These are phyloP conservation scores for Termitomyces eurrhizus DNA, from an alignment of 768 basidiomycete species.

Conservation along the genomic window DNA sequence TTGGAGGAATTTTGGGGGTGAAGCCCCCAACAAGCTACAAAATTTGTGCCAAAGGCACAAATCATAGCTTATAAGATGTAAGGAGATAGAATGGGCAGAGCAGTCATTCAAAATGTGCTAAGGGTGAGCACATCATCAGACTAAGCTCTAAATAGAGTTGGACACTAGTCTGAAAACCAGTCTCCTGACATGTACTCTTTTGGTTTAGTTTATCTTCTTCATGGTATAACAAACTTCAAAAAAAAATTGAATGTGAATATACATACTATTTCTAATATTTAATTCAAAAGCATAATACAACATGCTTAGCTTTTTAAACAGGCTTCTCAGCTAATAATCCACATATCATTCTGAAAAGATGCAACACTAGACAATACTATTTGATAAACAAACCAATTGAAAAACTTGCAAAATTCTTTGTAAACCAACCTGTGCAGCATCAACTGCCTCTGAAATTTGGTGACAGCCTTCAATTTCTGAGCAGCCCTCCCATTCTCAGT, in stretches of 20 bases:
- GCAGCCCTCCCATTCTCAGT: constrained; percentile 44
- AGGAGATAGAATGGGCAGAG: too few species aligned
- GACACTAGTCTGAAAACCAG: too few species aligned
- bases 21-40: too few species aligned
- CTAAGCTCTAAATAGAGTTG: too few species aligned
- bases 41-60: too few species aligned
- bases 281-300: constrained; percentile 48
- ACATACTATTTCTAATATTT: constrained; percentile 42
- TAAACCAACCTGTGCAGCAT: constrained; percentile 42
- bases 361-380: constrained; percentile 34
- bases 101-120: too few species aligned
- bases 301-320: constrained; percentile 39
- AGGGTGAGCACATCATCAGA: too few species aligned
- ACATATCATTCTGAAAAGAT: constrained; percentile 36
- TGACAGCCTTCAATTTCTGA: constrained; percentile 46
- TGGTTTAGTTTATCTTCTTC: too few species aligned
- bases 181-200: too few species aligned
- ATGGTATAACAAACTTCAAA: too few species aligned
- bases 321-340: constrained; percentile 28
- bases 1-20: too few species aligned
- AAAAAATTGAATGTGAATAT: neutral
- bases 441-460: constrained; percentile 31
- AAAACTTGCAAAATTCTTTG: neutral
- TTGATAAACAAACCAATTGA: constrained; percentile 17
- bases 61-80: too few species aligned